Evolutionary conservation across 805 yeast genomes (phyloP), one percentile per base, ranked within the genome.

Genomic region (Zygosaccharomyces gambellarensis): DNA sequence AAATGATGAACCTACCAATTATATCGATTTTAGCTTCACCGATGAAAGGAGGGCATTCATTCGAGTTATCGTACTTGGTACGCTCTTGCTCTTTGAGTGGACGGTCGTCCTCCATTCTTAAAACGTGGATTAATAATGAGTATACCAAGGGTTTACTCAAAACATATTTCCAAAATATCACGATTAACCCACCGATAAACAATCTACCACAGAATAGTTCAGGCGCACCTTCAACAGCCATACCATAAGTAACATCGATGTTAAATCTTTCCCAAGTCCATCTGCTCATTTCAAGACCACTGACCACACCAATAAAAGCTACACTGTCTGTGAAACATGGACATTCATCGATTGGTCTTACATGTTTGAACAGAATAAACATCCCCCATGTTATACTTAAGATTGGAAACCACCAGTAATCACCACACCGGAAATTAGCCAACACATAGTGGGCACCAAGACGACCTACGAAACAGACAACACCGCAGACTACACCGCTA

Each of bases 251-350:
- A 4, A 56, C 36, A 43, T 30, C 36, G 12, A 50, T 43, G 3
- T 51, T 50, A 23, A 48, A 42, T 14, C 61, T 58, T 3, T 76
- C 62, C 25, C 65, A 66, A 9, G 67, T 52, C 81, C 85, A 82
- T 57, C 78, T 80, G 17, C 82, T 75, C 23, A 85, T 54, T 53
- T 86, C 94, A 5, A 85, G 58, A 0, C 99, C 99, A 39, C 82
- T 70, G 12, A 90, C 72, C 39, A 90, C 97, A 3, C 96, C 96
- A 46, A 90, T 71, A 60, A 92, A 92, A 4, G 98, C 95, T 28
- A 92, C 96, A 17, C 90, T 81, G 64, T 92, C 99, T 61, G 90
- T 97, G 62, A 85, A 92, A 65, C 99, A 94, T 1, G 99, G 99
- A 63, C 99, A 92, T 56, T 83, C 85, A 59, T 94, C 99, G 19